Evolutionary conservation across 73 alveolate genomes (phyloP), one percentile per base, ranked within the genome.

Genomic region (Durusdinium trenchii): DNA sequence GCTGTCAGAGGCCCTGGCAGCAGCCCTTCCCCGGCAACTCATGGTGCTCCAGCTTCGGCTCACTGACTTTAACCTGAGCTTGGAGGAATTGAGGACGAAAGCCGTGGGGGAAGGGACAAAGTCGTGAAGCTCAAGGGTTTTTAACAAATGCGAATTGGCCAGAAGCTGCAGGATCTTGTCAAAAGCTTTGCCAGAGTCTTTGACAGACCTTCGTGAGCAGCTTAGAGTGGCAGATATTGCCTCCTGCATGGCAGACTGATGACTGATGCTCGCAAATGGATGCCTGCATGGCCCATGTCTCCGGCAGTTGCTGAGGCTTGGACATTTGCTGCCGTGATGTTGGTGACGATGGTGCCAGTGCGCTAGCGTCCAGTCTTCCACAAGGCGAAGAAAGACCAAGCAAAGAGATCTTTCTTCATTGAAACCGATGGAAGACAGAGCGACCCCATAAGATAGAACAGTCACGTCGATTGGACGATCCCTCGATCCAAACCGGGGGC

Each of bases 261-360:
- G 73, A 60, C n/a, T 23, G 40, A 20, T 46, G 64, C 16, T 76
- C 28, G 10, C 14, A 12, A 6, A 36, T 78, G 62, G 62, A 42
- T 47, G 23, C 23, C 40, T 78, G 28, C n/a, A 54, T 23, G 43
- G 95, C 10, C 14, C 26, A 5, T 40, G 10, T 2, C 36, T 14
- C 6, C 54, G 40, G 60, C 9, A 14, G 6, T 16, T 28, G 42
- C 43, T n/a, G 73, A 91, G 98, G 98, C 40, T 45, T 91, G 61
- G 98, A 91, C 98, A 47, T 91, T 69, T 91, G 90, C 89, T 91
- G 98, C 69, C 98, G 98, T 36, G 98, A 91, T n/a, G 89, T 91
- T 10, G 98, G 98, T 48, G 98, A 91, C 71, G 98, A 91, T n/a
- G 98, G 98, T 16, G 98, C 98, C 36, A 26, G 69, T 38, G 57